These are phyloP conservation scores for Elsinoe necatrix DNA, from an alignment of 2,329 filamentous ascomycete genomes.

Conservation along the genomic window DNA sequence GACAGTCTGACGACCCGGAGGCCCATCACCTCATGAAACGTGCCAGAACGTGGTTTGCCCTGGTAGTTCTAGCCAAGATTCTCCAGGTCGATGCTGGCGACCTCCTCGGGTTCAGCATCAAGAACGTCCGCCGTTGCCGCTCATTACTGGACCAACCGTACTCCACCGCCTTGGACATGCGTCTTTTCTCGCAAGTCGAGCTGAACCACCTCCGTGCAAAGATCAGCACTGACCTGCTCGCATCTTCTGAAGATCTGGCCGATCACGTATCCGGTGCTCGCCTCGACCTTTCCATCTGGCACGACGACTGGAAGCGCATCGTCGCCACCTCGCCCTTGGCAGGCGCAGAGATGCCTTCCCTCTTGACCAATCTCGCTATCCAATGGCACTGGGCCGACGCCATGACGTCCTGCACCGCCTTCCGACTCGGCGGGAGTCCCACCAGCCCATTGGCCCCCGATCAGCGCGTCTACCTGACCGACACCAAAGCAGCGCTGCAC, in stretches of 20 bases:
- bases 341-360: not conserved
- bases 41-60: not conserved
- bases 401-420: not conserved
- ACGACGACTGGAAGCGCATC: not conserved
- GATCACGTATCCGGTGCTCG: not conserved
- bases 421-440: not conserved
- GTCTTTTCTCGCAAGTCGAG: not conserved
- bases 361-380: not conserved
- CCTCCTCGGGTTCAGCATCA: not conserved
- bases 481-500: not conserved
- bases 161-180: not conserved
- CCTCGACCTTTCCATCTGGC: not conserved
- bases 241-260: not conserved
- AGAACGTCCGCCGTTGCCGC: not conserved
- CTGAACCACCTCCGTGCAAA: not conserved
- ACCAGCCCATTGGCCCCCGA: not conserved
- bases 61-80: not conserved
- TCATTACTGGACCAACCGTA: not conserved
- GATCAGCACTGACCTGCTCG: not conserved
- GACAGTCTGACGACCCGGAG: not conserved
- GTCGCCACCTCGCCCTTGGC: not conserved
- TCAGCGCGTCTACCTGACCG: not conserved
- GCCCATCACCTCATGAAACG: not conserved
- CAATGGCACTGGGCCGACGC: conserved; percentile 8
- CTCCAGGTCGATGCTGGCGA: conserved; percentile 1